Conservation (phyloP, 192 early-diverging fungal genomes). For the Backusella luteola region DNA sequence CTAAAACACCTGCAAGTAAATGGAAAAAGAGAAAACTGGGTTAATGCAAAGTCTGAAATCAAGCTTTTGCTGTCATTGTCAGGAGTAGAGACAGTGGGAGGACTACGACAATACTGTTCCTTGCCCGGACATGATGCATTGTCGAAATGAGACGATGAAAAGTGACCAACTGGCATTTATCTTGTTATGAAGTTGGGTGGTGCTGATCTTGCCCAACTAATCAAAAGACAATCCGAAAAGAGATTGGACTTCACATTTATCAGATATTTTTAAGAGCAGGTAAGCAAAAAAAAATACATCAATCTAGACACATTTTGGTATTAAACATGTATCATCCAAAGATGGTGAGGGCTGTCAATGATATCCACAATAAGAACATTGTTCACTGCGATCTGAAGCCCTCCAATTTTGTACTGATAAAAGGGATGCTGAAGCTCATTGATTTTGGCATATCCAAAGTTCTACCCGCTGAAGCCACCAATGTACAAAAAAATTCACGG, state of each 20-base stretch:
- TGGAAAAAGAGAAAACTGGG: constrained; percentile 56
- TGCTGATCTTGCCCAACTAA: constrained; percentile 71
- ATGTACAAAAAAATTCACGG: constrained; percentile 83
- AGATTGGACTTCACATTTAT: constrained; percentile 72
- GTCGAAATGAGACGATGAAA: no score
- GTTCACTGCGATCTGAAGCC: constrained; percentile 95
- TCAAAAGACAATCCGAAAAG: constrained; percentile 47
- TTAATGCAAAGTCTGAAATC: constrained; percentile 87
- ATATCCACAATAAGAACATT: constrained; percentile 85
- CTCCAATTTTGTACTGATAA: constrained; percentile 92
- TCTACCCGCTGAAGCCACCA: constrained; percentile 91
- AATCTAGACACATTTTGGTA: background rate
- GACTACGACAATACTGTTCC: constrained; percentile 55
- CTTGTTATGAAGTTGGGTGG: constrained; percentile 88
- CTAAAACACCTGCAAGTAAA: constrained; percentile 71
- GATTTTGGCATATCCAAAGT: constrained; percentile 97
- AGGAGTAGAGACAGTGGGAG: constrained; percentile 73
- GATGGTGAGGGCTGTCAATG: constrained; percentile 89
- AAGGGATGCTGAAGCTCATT: constrained; percentile 85
- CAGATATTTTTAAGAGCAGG: constrained; percentile 86
- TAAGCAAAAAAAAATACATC: constrained; percentile 10
- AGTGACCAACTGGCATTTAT: background rate
- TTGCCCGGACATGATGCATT: no score
- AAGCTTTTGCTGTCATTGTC: constrained; percentile 65
- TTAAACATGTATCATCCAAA: constrained; percentile 22